Evolutionary conservation across 1,139 yeast genomes (phyloP).

Genomic region (Lodderomyces orthopsilosis): DNA sequence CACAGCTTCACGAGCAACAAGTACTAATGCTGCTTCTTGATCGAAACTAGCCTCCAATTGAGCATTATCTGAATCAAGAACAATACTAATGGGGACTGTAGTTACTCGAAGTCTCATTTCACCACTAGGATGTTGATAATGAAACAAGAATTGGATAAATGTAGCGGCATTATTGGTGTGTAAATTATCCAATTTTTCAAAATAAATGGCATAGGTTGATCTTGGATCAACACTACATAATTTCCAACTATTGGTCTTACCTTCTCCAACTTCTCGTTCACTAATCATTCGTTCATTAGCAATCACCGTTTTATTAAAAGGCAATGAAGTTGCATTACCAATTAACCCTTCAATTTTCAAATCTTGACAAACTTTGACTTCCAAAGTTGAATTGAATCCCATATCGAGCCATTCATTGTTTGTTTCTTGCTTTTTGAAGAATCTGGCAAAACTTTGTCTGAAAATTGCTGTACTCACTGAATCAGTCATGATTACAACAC

Average conservation of each 20-base stretch:
- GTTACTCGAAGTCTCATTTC: conserved; percentile 47
- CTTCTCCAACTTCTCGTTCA: conserved; percentile 42
- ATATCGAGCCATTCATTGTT: conserved; percentile 40
- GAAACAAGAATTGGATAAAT: conserved; percentile 68
- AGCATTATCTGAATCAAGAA: conserved; percentile 43
- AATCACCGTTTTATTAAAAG: conserved; percentile 22
- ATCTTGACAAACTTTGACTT: conserved; percentile 48
- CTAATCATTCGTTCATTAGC: conserved; percentile 24
- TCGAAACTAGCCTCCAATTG: conserved; percentile 50
- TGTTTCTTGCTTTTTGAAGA: conserved; percentile 34
- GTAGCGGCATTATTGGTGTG: conserved; percentile 20
- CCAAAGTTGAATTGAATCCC: conserved; percentile 60
- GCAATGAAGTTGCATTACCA: conserved; percentile 53
- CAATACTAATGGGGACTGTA: conserved; percentile 44
- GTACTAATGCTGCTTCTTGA: conserved; percentile 68
- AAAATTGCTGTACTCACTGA: conserved; percentile 64
- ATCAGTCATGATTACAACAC: conserved; percentile 59
- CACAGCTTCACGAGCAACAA: conserved; percentile 55
- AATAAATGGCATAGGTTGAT: conserved; percentile 56
- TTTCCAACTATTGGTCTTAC: conserved; percentile 61
- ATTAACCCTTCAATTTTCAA: conserved; percentile 55
- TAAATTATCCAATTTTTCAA: conserved; percentile 47
- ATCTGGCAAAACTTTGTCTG: conserved; percentile 58
- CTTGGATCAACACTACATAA: conserved; percentile 54
- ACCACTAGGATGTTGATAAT: conserved; percentile 62